Evolutionary conservation across 1,139 yeast genomes (phyloP).

Genomic region (Blastobotrys niveus): DNA sequence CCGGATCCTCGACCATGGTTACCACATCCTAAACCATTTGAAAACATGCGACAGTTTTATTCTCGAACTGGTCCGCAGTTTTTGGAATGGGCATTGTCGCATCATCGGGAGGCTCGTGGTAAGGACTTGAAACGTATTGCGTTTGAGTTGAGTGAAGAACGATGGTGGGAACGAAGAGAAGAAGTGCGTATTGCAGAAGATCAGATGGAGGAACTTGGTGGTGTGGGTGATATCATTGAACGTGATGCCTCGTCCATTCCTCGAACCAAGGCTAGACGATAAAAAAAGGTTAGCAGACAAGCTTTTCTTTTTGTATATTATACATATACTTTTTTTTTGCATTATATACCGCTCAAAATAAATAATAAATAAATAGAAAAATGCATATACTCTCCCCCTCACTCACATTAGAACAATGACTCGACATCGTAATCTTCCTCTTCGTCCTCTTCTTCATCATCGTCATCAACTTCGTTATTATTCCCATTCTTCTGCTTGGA

Average conservation of each 20-base stretch:
- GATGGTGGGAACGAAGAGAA: conserved; percentile 99
- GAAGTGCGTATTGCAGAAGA: conserved; percentile 86
- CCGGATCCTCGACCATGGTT: conserved; percentile 95
- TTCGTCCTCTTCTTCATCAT: conserved; percentile 15
- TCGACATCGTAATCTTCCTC: conserved; percentile 20
- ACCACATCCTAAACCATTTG: conserved; percentile 97
- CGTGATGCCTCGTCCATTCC: conserved; percentile 55
- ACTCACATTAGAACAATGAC: conserved; percentile 13
- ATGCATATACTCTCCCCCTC: background rate
- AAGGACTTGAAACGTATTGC: conserved; percentile 84
- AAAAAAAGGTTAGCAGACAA: conserved; percentile 6
- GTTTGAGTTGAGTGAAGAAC: conserved; percentile 83
- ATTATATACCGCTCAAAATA: no score
- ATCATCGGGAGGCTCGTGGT: conserved; percentile 81
- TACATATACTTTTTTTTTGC: no score
- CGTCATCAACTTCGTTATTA: conserved; percentile 4
- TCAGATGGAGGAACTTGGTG: conserved; percentile 81
- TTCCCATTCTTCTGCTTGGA: background rate
- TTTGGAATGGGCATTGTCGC: conserved; percentile 81
- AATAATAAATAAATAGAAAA: background rate
- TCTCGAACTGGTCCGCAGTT: conserved; percentile 80
- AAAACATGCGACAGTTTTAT: conserved; percentile 74
- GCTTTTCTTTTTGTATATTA: no score
- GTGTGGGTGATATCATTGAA: conserved; percentile 86
- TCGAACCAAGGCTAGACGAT: conserved; percentile 23